Base-by-base conservation (phyloP, 2,329 filamentous ascomycete species). In the Pseudocercospora macadamiae region DNA sequence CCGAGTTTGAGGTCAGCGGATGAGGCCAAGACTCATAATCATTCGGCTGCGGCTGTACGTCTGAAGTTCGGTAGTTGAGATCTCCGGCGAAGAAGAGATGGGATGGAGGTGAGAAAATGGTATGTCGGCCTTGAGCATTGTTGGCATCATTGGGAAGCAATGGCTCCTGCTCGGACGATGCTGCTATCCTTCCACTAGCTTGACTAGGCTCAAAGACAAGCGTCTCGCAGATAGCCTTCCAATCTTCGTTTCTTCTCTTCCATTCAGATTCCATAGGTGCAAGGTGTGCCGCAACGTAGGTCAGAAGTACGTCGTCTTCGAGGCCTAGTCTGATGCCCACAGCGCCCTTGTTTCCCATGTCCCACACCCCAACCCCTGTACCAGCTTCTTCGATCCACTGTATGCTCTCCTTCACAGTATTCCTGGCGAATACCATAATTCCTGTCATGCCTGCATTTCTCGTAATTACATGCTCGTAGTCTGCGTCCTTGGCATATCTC, bases 301-400 rank as follows among this genome's bases (percentile, higher is more conserved):
- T 96, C 55, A 97, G 74, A 68, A 88, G 83, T 3, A 68, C 70
- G 3, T 77, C 73, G 37, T 78, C 76, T 3, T 74, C 70, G 68
- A 90, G 88, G 12, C 85, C 81, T 42, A 95, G 75, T 30, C 92
- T 83, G 61, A 93, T 81, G 0, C 89, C 95, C 0, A 96, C 89
- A 3, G 92, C 93, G 26, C 93, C 95, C 76, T 99, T 99, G 75
- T 97, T 97, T 14, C 92, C 95, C 89, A 96, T 95, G 51, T 93
- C 89, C 58, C 87, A 88, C 1, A 92, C 75, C 0, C 95, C 95
- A 49, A 97, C 89, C 0, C 95, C 93, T 2, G 92, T 88, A 54
- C 89, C 90, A 2, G 89, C 91, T n/a, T 85, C 87, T 64, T 91
- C 84, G n/a, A 95, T 78, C 68, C 84, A 80, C 54, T 79, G 77